A percentile compares a stretch with the other conserved stretches of the same genome.
Conservation (phyloP, 495 filamentous ascomycete genomes). For the Talaromyces proteolyticus region DNA sequence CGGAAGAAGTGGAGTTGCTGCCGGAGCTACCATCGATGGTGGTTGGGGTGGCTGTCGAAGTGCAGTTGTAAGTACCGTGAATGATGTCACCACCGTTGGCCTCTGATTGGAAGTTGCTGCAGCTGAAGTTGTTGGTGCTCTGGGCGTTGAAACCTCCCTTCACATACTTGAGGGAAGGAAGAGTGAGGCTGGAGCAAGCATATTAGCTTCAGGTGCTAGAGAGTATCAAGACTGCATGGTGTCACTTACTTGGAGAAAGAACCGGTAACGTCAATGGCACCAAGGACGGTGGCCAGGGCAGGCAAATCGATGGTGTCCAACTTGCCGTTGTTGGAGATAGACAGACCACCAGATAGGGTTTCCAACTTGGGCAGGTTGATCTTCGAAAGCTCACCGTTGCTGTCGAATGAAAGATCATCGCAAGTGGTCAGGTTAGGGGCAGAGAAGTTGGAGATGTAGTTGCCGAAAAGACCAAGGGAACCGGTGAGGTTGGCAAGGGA, state of each 20-base stretch:
- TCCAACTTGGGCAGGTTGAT: slow-evolving; percentile 65
- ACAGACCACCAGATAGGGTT: slow-evolving; percentile 68
- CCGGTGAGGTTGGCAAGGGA: slow-evolving; percentile 71
- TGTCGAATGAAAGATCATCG: slow-evolving; percentile 73
- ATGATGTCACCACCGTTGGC: too few species aligned
- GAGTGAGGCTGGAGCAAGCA: slow-evolving; percentile 52
- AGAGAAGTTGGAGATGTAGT: slow-evolving; percentile 59
- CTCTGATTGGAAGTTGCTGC: slow-evolving; percentile 38
- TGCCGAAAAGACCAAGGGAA: slow-evolving; percentile 78
- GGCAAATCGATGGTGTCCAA: slow-evolving; percentile 61
- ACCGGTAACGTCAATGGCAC: slow-evolving; percentile 86
- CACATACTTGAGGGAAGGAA: slow-evolving; percentile 68
- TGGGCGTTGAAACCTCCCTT: slow-evolving; percentile 83
- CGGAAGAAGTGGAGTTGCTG: slow-evolving; percentile 23
- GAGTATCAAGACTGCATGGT: background rate
- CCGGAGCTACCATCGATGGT: slow-evolving; percentile 41
- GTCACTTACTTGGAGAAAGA: slow-evolving; percentile 71
- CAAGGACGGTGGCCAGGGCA: slow-evolving; percentile 60
- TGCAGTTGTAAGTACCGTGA: slow-evolving; percentile 60
- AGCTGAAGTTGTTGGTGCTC: slow-evolving; percentile 60
- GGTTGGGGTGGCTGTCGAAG: slow-evolving; percentile 30
- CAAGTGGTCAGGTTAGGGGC: slow-evolving; percentile 78
- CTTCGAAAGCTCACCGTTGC: slow-evolving; percentile 70
- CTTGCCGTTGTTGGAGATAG: slow-evolving; percentile 81
- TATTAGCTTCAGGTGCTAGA: too few species aligned